Conservation (phyloP, 345 rosid genomes). For the Raphanus sativus region DNA sequence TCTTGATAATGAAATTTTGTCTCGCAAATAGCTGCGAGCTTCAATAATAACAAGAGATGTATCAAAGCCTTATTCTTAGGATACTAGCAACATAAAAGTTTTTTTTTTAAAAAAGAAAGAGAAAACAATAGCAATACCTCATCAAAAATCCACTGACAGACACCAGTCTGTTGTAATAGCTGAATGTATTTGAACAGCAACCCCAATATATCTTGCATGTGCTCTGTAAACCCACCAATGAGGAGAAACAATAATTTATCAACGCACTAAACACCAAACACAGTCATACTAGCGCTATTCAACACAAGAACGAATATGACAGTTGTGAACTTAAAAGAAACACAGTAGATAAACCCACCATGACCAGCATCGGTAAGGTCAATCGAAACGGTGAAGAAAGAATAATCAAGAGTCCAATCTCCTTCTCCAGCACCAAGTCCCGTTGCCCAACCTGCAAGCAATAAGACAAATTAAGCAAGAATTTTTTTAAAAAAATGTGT, state of each 20-base stretch:
- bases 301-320: conserved; percentile 7
- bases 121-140: conserved; percentile 56
- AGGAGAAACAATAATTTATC: background rate
- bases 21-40: conserved; percentile 89
- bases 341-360: conserved; percentile 46
- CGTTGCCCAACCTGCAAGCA: conserved; percentile 82
- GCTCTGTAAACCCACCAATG: conserved; percentile 54
- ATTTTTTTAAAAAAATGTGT: background rate
- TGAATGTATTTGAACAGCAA: conserved; percentile 76
- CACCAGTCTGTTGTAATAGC: conserved; percentile 74
- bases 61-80: conserved; percentile 22
- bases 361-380: conserved; percentile 96
- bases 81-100: background rate
- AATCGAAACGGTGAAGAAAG: conserved; percentile 67
- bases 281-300: background rate
- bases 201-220: conserved; percentile 76
- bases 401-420: conserved; percentile 62
- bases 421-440: conserved; percentile 72
- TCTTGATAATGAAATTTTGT: conserved; percentile 83
- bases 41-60: conserved; percentile 42
- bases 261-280: conserved; percentile 27
- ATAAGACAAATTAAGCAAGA: background rate
- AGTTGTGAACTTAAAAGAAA: conserved; percentile 12
- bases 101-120: background rate
- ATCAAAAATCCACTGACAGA: conserved; percentile 91